phyloP scores from a whole-genome alignment of 2,329 filamentous ascomycete species.

The Teratosphaeria destructans region DNA sequence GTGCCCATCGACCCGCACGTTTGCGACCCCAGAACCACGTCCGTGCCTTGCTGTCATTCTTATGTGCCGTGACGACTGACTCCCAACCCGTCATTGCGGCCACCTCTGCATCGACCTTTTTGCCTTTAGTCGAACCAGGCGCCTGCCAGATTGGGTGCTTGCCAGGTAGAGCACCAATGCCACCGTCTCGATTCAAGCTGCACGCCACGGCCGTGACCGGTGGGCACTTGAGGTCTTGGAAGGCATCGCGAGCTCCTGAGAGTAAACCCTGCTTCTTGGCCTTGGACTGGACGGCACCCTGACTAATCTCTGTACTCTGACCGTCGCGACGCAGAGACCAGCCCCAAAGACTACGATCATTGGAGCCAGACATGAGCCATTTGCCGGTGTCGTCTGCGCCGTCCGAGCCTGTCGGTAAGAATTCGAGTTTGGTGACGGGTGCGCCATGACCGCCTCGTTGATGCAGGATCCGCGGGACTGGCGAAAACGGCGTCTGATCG shows the following conservation, averaged over 20 bases:
- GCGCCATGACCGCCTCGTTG: slow-evolving; percentile 80
- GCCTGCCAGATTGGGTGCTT: slow-evolving; percentile 78
- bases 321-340: slow-evolving; percentile 92
- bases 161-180: slow-evolving; percentile 74
- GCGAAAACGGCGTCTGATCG: slow-evolving; percentile 80
- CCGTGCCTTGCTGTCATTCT: slow-evolving; percentile 69
- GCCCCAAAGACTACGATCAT: slow-evolving; percentile 87
- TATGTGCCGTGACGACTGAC: slow-evolving; percentile 87
- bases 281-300: slow-evolving; percentile 78
- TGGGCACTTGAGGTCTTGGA: slow-evolving; percentile 69
- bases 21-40: slow-evolving; percentile 99
- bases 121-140: slow-evolving; percentile 41
- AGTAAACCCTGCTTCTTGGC: slow-evolving; percentile 78
- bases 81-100: slow-evolving; percentile 88
- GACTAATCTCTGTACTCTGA: slow-evolving; percentile 86
- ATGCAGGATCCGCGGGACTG: slow-evolving; percentile 76
- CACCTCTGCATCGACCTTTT: slow-evolving; percentile 59
- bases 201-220: slow-evolving; percentile 87
- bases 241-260: slow-evolving; percentile 21
- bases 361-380: slow-evolving; percentile 83
- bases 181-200: slow-evolving; percentile 87
- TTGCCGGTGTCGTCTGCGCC: slow-evolving; percentile 82
- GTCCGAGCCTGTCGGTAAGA: slow-evolving; percentile 80
- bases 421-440: slow-evolving; percentile 70
- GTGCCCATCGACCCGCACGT: slow-evolving; percentile 83